These are phyloP conservation scores for Aspergillus sclerotioniger DNA, from an alignment of 495 filamentous ascomycete genomes.

Conservation along the genomic window DNA sequence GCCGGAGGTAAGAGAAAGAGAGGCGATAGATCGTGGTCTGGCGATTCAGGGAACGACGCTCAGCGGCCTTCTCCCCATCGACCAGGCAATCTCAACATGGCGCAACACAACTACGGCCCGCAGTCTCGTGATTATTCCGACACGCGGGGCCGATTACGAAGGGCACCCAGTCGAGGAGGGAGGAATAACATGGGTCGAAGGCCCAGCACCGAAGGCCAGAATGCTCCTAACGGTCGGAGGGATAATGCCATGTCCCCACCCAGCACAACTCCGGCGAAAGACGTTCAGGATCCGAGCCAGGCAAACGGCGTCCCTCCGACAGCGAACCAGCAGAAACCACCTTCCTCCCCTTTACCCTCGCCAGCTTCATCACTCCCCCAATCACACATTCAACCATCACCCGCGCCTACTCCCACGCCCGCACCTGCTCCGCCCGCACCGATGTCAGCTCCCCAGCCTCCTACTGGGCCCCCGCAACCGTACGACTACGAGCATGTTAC, in stretches of 20 bases:
- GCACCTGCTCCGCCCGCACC: conserved; percentile 18
- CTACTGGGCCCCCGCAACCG: conserved; percentile 25
- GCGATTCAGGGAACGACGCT: conserved; percentile 51
- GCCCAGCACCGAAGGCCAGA: conserved; percentile 30
- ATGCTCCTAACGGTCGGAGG: conserved; percentile 30
- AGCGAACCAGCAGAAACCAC: conserved; percentile 17
- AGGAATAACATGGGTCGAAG: conserved; percentile 36
- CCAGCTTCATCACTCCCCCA: conserved; percentile 26
- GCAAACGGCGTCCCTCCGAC: conserved; percentile 23
- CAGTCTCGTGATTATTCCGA: conserved; percentile 43
- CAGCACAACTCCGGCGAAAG: conserved; percentile 27
- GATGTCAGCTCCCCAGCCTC: conserved; percentile 21
- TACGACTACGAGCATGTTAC: conserved; percentile 61
- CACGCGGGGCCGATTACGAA: conserved; percentile 42
- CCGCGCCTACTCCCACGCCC: conserved; percentile 16
- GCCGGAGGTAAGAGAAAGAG: conserved; percentile 59
- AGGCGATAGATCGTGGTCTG: conserved; percentile 51
- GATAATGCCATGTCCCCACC: conserved; percentile 43
- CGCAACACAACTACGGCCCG: conserved; percentile 50
- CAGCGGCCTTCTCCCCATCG: conserved; percentile 63
- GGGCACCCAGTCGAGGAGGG: conserved; percentile 43
- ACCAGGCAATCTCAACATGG: conserved; percentile 57
- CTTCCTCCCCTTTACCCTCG: conserved; percentile 29
- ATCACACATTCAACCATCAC: conserved; percentile 17
- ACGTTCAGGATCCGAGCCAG: conserved; percentile 25